These are phyloP conservation scores for Aspergillus bridgeri DNA, from an alignment of 495 filamentous ascomycete genomes.

Conservation along the genomic window DNA sequence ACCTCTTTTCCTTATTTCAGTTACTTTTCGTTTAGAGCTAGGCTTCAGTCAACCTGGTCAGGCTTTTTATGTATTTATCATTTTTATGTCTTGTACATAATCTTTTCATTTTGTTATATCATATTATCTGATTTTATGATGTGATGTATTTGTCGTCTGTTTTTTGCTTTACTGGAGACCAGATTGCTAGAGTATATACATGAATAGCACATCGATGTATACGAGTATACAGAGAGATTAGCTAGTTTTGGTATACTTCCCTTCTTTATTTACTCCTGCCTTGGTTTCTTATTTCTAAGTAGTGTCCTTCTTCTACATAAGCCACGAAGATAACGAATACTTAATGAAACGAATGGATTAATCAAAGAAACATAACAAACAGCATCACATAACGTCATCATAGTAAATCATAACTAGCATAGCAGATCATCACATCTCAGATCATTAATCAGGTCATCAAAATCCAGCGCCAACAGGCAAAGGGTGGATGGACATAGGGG, in stretches of 20 bases:
- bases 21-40: background rate
- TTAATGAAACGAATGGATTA: background rate
- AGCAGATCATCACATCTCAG: background rate
- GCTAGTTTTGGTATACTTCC: too few relatives aligned
- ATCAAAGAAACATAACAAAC: background rate
- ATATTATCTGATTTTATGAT: background rate
- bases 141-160: background rate
- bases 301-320: too few relatives aligned
- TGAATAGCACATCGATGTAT: background rate
- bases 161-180: background rate
- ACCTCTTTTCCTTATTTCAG: background rate
- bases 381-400: slow-evolving; percentile 2
- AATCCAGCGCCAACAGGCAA: background rate
- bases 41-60: background rate
- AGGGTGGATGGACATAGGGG: background rate
- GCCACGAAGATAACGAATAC: background rate
- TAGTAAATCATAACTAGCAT: background rate
- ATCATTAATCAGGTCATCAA: background rate
- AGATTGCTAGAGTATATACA: background rate
- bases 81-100: background rate
- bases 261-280: too few relatives aligned
- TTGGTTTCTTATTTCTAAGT: too few relatives aligned
- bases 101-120: background rate
- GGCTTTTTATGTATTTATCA: background rate
- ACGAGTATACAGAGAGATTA: background rate